Conservation (phyloP, 2,329 filamentous ascomycete genomes). For the Fusarium drepaniforme region DNA sequence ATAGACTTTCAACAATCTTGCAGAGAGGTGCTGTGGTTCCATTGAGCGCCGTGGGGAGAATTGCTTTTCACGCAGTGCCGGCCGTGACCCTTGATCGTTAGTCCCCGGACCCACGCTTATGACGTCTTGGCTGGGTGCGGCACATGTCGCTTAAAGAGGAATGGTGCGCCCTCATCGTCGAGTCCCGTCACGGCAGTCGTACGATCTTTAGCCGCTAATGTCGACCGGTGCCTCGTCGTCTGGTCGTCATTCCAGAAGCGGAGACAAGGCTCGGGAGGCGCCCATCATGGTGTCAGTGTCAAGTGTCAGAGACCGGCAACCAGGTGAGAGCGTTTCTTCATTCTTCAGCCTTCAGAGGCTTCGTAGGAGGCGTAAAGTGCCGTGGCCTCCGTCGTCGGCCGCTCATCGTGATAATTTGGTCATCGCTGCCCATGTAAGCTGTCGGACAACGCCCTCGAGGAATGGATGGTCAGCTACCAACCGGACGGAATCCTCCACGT, state of each 20-base stretch:
- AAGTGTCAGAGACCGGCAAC: slow-evolving; percentile 15
- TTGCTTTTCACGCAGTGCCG: slow-evolving; percentile 47
- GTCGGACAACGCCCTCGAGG: not conserved
- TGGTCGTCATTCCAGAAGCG: slow-evolving; percentile 39
- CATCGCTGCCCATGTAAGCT: not conserved
- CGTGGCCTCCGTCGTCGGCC: slow-evolving; percentile 5
- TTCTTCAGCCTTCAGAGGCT: not conserved
- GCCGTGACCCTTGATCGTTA: slow-evolving; percentile 37
- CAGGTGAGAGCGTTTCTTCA: not conserved
- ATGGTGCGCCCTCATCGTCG: slow-evolving; percentile 36
- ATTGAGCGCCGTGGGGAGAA: slow-evolving; percentile 35
- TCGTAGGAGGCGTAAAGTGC: not conserved
- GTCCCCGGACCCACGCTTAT: slow-evolving; percentile 43
- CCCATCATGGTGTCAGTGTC: slow-evolving; percentile 14
- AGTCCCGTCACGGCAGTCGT: slow-evolving; percentile 44
- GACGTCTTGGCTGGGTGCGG: slow-evolving; percentile 45
- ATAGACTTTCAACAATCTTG: slow-evolving; percentile 39
- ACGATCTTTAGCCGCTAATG: slow-evolving; percentile 44
- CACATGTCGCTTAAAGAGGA: slow-evolving; percentile 41
- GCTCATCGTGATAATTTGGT: not conserved
- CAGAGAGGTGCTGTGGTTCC: slow-evolving; percentile 33
- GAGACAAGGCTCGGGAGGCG: slow-evolving; percentile 28
- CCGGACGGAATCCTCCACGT: slow-evolving; percentile 27
- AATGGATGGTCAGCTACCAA: not conserved
- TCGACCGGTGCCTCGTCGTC: slow-evolving; percentile 37